These are phyloP conservation scores for Pseudogymnoascus sp. DNA, from an alignment of 2,329 filamentous ascomycete genomes.

Conservation along the genomic window DNA sequence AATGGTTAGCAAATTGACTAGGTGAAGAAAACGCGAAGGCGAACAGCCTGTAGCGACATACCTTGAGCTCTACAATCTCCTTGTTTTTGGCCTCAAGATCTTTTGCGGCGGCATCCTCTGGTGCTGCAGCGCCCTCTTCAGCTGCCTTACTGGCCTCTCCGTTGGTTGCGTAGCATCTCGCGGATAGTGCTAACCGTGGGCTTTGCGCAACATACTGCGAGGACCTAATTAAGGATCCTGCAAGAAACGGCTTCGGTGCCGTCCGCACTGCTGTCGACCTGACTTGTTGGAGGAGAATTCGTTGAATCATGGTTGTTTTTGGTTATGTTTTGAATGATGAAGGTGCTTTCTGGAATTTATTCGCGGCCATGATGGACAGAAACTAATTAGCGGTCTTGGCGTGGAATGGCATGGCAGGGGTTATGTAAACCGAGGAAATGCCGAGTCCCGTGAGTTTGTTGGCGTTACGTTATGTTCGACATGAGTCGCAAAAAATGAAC, in stretches of 20 bases:
- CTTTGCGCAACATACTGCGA: conserved; percentile 27
- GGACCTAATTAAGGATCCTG: conserved; percentile 34
- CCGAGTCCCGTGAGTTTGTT: not conserved
- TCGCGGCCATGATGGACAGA: conserved; percentile 1
- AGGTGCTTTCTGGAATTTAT: not conserved
- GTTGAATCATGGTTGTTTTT: conserved; percentile 41
- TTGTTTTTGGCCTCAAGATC: conserved; percentile 67
- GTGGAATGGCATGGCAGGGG: conserved; percentile 1
- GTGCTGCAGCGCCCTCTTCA: conserved; percentile 31
- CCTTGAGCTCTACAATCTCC: conserved; percentile 79
- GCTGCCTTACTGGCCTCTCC: conserved; percentile 39
- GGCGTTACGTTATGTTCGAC: conserved; percentile 6
- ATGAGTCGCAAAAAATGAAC: not conserved
- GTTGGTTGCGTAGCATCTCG: conserved; percentile 34
- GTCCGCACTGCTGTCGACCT: conserved; percentile 32
- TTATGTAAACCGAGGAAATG: conserved; percentile 8
- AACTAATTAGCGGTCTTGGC: conserved; percentile 7
- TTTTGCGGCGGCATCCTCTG: conserved; percentile 49
- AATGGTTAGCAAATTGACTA: not conserved
- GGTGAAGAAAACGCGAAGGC: not conserved
- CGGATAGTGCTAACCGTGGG: conserved; percentile 17
- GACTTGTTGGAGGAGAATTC: conserved; percentile 42
- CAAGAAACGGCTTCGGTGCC: conserved; percentile 20
- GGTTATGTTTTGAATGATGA: conserved; percentile 1
- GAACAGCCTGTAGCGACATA: conserved; percentile 35